Percentiles rank a stretch among this genome's conserved stretches.
phyloP scores from a whole-genome alignment of 768 basidiomycete genomes.

The Hebeloma cylindrosporum region DNA sequence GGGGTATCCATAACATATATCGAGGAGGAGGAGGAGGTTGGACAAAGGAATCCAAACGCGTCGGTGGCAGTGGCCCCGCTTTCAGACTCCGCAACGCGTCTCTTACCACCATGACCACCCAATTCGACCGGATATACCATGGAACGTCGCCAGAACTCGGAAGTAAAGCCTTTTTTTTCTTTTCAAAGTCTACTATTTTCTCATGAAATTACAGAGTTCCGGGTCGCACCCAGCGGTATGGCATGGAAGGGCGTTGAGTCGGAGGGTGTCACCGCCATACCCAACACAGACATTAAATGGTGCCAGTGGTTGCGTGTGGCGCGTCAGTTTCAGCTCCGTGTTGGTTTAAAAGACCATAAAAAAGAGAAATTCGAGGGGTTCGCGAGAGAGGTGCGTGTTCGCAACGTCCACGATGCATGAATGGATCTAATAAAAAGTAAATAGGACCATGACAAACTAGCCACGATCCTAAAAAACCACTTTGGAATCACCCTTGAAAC shows the following conservation, averaged over 20 bases:
- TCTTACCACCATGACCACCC: slow-evolving; percentile 49
- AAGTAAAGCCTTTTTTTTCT: slow-evolving; percentile 65
- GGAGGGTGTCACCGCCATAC: slow-evolving; percentile 61
- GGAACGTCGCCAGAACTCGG: slow-evolving; percentile 71
- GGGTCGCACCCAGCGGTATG: slow-evolving; percentile 86
- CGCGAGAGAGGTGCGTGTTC: slow-evolving; percentile 69
- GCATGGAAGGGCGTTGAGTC: slow-evolving; percentile 88
- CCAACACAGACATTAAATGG: slow-evolving; percentile 79
- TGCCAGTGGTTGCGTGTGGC: slow-evolving; percentile 91
- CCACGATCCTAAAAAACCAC: slow-evolving; percentile 78
- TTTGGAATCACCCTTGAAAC: slow-evolving; percentile 84
- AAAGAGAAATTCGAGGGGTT: slow-evolving; percentile 94
- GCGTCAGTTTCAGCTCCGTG: slow-evolving; percentile 84
- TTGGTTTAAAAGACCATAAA: slow-evolving; percentile 76
- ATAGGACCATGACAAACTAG: slow-evolving; percentile 90
- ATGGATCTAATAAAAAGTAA: slow-evolving; percentile 1
- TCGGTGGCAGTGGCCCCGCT: slow-evolving; percentile 25
- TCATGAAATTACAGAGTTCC: slow-evolving; percentile 61
- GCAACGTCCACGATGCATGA: neutral
- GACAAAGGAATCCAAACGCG: slow-evolving; percentile 26
- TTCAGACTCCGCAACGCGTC: slow-evolving; percentile 50
- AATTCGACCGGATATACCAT: slow-evolving; percentile 86
- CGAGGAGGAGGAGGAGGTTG: slow-evolving; percentile 6
- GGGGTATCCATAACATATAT: slow-evolving; percentile 44
- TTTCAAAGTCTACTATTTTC: neutral